These are phyloP conservation scores for Euptelea pleiosperma DNA, from an alignment of 164 flowering plant genomes.

Conservation along the genomic window DNA sequence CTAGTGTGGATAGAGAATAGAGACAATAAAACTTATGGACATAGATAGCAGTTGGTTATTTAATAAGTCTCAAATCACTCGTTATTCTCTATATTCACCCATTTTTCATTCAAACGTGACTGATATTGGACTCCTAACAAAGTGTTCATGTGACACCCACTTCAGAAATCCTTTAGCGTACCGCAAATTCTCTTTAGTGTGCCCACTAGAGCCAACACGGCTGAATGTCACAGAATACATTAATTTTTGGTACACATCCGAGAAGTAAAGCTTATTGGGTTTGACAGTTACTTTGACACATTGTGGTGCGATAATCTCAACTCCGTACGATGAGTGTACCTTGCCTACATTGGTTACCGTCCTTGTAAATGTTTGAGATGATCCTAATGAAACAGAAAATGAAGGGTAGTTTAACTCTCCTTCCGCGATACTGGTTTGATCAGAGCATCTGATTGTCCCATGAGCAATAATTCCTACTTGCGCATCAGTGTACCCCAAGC, in stretches of 20 bases:
- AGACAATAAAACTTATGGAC: too few species aligned
- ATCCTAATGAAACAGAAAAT: slow-evolving; percentile 28
- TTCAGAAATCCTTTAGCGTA: slow-evolving; percentile 30
- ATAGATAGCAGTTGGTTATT: too few species aligned
- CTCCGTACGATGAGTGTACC: slow-evolving; percentile 28
- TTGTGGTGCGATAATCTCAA: slow-evolving; percentile 19
- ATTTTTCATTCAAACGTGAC: slow-evolving; percentile 12
- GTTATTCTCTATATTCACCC: background rate
- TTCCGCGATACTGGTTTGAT: slow-evolving; percentile 20
- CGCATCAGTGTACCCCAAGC: slow-evolving; percentile 32
- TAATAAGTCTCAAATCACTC: too few species aligned
- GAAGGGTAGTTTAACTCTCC: slow-evolving; percentile 53
- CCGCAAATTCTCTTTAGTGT: too few species aligned
- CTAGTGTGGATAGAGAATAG: too few species aligned
- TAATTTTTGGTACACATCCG: slow-evolving; percentile 29
- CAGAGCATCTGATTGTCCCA: slow-evolving; percentile 23
- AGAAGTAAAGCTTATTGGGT: slow-evolving; percentile 30
- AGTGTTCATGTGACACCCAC: slow-evolving; percentile 25
- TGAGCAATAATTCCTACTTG: slow-evolving; percentile 28
- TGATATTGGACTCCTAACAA: slow-evolving; percentile 32
- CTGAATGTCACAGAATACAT: slow-evolving; percentile 31
- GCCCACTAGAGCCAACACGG: background rate
- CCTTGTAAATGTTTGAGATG: slow-evolving; percentile 27
- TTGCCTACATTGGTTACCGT: slow-evolving; percentile 49
- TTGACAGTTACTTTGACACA: slow-evolving; percentile 35